These are phyloP conservation scores for Cercospora sesami DNA, from an alignment of 2,329 filamentous ascomycete genomes.

Conservation along the genomic window DNA sequence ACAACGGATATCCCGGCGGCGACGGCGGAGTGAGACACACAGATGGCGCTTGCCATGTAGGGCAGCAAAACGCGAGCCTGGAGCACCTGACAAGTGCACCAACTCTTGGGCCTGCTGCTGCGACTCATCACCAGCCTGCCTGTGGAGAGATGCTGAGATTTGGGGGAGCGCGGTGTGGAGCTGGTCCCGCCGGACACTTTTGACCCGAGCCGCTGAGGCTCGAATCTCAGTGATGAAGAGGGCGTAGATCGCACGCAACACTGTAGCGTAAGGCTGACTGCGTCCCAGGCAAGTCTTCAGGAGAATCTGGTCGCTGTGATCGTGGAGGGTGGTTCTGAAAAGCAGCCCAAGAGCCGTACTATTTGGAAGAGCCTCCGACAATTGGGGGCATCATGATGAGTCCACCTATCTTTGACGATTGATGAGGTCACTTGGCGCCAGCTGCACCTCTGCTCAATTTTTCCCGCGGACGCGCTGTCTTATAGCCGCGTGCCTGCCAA, in stretches of 20 bases:
- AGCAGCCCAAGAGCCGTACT: background rate
- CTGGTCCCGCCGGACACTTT: background rate
- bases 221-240: background rate
- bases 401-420: slow-evolving; percentile 7
- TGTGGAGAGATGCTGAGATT: background rate
- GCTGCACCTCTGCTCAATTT: slow-evolving; percentile 12
- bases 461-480: slow-evolving; percentile 6
- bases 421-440: slow-evolving; percentile 8
- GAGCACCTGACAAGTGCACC: background rate
- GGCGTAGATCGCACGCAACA: background rate
- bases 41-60: background rate
- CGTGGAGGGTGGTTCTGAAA: background rate
- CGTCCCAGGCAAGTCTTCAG: background rate
- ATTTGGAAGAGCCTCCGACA: background rate
- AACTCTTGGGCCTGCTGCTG: background rate
- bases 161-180: background rate
- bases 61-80: background rate
- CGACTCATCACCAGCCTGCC: background rate
- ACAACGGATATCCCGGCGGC: background rate
- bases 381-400: background rate
- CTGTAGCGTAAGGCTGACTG: background rate
- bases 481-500: background rate
- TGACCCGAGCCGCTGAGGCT: slow-evolving; percentile 6
- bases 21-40: background rate
- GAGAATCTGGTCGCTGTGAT: background rate